These are phyloP conservation scores for Leccinum subrobustum DNA, from an alignment of 1,284 basidiomycete genomes.

Conservation along the genomic window DNA sequence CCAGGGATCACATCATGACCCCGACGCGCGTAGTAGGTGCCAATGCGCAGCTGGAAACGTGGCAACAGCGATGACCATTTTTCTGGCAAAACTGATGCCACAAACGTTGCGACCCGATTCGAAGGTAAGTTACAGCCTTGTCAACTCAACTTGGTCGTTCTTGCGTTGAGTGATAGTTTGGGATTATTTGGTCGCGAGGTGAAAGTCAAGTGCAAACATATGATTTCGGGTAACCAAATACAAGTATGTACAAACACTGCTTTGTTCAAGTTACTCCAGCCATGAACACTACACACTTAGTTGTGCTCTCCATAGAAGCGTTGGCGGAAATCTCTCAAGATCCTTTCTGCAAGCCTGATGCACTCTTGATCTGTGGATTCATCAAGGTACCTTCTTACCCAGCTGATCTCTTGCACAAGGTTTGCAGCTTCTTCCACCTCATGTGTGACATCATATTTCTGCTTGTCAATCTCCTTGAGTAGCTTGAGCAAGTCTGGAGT, in stretches of 20 bases:
- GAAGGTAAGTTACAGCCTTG: neutral
- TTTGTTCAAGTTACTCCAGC: neutral
- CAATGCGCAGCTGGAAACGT: neutral
- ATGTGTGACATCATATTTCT: conserved; percentile 24
- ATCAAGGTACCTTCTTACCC: neutral
- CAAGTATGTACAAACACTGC: neutral
- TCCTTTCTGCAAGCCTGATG: conserved; percentile 9
- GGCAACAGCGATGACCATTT: neutral
- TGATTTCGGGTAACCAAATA: neutral
- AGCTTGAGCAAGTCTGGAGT: conserved; percentile 16
- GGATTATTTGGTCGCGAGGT: neutral
- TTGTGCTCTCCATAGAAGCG: conserved; percentile 16
- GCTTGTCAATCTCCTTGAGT: conserved; percentile 23
- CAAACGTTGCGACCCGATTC: neutral
- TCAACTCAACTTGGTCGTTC: neutral
- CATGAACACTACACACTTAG: neutral
- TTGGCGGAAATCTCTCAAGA: conserved; percentile 26
- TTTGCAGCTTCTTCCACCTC: conserved; percentile 12
- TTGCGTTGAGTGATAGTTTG: too few relatives aligned
- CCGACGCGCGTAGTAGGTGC: neutral
- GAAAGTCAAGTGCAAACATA: neutral
- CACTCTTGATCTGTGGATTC: conserved; percentile 6
- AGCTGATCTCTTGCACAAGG: conserved; percentile 8
- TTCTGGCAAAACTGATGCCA: neutral
- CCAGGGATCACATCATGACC: neutral